Percentiles rank a stretch among this genome's conserved stretches.
These are phyloP conservation scores for Suillus ampliporus DNA, from an alignment of 768 basidiomycete genomes.

Conservation along the genomic window DNA sequence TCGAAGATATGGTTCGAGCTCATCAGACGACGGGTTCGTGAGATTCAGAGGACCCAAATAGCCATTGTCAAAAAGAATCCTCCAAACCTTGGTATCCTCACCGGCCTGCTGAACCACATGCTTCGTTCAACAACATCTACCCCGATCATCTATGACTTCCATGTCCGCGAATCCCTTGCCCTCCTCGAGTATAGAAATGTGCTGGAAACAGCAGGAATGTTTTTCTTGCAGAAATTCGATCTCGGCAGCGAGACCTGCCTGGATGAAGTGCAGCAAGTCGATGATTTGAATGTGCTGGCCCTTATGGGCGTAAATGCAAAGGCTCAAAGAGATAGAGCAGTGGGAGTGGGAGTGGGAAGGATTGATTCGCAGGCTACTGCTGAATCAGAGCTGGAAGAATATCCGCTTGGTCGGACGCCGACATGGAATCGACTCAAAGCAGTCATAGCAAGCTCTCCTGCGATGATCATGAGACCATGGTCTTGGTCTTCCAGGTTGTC, in stretches of 20 bases:
- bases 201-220: constrained; percentile 12
- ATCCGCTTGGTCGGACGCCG: not conserved
- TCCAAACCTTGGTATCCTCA: no score
- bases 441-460: constrained; percentile 4
- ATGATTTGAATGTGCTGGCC: not conserved
- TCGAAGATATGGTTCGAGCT: constrained; percentile 18
- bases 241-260: not conserved
- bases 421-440: constrained; percentile 13
- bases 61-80: no score
- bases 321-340: no score
- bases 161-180: no score
- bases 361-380: no score
- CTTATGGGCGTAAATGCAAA: not conserved
- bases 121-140: no score
- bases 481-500: not conserved
- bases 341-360: no score
- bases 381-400: no score
- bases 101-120: no score
- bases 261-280: not conserved
- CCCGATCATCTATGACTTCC: no score
- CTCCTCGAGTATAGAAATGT: no score
- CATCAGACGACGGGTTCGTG: not conserved
- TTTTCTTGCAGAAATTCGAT: constrained; percentile 13
- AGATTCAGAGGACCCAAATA: constrained; percentile 13
- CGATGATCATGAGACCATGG: constrained; percentile 13